Conservation (phyloP, 352 stramenopile genomes). For the Pythium rishiriense region DNA sequence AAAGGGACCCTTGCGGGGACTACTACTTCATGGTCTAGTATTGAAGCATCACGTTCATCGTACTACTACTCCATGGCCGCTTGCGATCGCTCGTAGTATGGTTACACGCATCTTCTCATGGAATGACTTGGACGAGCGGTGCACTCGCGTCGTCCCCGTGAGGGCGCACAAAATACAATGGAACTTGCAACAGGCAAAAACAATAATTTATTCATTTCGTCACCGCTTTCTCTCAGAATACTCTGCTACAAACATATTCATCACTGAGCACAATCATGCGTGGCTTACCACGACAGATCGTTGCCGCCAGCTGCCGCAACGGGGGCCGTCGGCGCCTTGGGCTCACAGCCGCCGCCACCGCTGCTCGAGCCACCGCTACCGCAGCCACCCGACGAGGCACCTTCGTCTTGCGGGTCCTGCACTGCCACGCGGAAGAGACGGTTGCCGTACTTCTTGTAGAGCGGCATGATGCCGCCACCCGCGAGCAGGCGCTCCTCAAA, state of each 20-base stretch:
- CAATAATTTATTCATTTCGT: constrained; percentile 21
- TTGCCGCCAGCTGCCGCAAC: constrained; percentile 39
- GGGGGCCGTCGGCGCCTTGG: constrained; percentile 40
- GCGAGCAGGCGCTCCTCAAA: constrained; percentile 83
- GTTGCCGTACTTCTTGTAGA: constrained; percentile 88
- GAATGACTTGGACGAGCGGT: no score
- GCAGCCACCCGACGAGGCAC: constrained; percentile 30
- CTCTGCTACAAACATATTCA: background rate
- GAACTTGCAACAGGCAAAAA: constrained; percentile 12
- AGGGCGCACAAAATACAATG: no score
- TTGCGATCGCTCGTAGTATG: no score
- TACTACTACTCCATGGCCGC: no score
- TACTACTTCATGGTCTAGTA: no score
- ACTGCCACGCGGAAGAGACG: constrained; percentile 84
- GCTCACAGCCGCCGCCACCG: constrained; percentile 23
- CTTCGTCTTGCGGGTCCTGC: constrained; percentile 45
- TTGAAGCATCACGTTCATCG: no score
- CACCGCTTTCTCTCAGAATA: background rate
- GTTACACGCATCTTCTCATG: no score
- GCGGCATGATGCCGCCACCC: constrained; percentile 81
- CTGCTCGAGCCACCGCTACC: constrained; percentile 29
- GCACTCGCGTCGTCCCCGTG: no score
- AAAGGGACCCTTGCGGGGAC: no score
- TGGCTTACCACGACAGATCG: constrained; percentile 63
- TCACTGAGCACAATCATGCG: background rate